These are phyloP conservation scores for Tylopilus rubrobrunneus DNA, from an alignment of 768 basidiomycete genomes.

Conservation along the genomic window DNA sequence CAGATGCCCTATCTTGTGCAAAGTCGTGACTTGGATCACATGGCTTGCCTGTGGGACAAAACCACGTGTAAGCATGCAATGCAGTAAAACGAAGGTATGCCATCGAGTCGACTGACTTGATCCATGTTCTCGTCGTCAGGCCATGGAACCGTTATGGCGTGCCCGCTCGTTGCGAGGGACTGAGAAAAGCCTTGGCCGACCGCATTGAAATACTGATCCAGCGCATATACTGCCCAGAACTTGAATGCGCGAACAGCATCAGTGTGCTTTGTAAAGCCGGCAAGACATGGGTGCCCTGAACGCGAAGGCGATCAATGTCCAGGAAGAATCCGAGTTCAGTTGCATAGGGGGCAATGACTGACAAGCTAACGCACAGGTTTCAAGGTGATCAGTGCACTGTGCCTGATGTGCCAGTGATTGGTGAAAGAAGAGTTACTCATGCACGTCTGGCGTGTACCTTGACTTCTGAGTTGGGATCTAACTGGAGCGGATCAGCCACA, in stretches of 20 bases:
- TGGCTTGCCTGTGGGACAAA: slow-evolving; percentile 8
- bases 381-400: neutral
- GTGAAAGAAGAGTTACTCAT: slow-evolving; percentile 2
- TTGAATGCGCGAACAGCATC: slow-evolving; percentile 44
- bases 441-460: slow-evolving; percentile 3
- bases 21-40: slow-evolving; percentile 10
- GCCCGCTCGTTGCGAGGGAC: slow-evolving; percentile 23
- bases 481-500: neutral
- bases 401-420: neutral
- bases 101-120: slow-evolving; percentile 8
- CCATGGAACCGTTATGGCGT: slow-evolving; percentile 40
- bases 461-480: neutral
- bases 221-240: slow-evolving; percentile 35
- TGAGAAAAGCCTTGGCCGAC: slow-evolving; percentile 21
- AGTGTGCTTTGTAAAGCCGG: slow-evolving; percentile 47
- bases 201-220: slow-evolving; percentile 33
- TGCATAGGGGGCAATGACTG: slow-evolving; percentile 50
- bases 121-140: slow-evolving; percentile 23
- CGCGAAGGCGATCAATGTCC: slow-evolving; percentile 42
- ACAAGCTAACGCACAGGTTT: slow-evolving; percentile 14
- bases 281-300: slow-evolving; percentile 38
- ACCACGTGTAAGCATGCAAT: neutral
- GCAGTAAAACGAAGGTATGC: no score
- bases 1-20: slow-evolving; percentile 1
- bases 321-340: slow-evolving; percentile 68